These are phyloP conservation scores for Entomortierella parvispora DNA, from an alignment of 192 early-diverging fungal species.

Conservation along the genomic window DNA sequence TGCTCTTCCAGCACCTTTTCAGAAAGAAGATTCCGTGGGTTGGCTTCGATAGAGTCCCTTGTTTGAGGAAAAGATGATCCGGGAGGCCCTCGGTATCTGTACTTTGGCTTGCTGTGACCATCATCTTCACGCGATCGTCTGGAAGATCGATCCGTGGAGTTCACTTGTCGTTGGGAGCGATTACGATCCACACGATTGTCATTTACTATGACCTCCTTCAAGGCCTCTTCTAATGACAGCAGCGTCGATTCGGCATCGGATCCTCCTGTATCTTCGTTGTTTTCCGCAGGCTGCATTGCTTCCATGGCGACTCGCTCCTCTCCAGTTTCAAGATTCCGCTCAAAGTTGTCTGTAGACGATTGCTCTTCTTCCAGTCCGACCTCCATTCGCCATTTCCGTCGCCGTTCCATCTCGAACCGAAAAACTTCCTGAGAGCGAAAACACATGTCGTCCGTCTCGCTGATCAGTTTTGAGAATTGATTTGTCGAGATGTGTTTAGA, in stretches of 20 bases:
- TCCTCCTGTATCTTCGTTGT: too few species aligned
- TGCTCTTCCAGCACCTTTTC: constrained; percentile 8
- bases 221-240: too few species aligned
- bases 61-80: background rate
- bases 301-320: too few species aligned
- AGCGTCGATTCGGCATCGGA: too few species aligned
- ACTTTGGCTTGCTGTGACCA: constrained; percentile 7
- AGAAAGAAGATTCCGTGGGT: background rate
- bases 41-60: background rate
- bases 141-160: constrained; percentile 5
- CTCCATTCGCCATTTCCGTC: background rate
- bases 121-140: background rate
- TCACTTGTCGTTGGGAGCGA: background rate
- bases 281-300: too few species aligned
- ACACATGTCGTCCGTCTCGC: constrained; percentile 29
- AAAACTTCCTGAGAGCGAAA: constrained; percentile 18
- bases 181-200: background rate
- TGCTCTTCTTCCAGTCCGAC: background rate
- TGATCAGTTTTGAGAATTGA: constrained; percentile 22
- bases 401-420: constrained; percentile 4
- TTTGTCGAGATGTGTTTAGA: constrained; percentile 18
- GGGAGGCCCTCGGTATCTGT: background rate
- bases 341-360: background rate
- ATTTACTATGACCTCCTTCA: background rate
- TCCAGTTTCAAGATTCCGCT: background rate